A percentile compares a stretch with the other conserved stretches of the same genome.
Evolutionary conservation across 805 yeast species (phyloP).

Genomic region (Candida morakotiae): DNA sequence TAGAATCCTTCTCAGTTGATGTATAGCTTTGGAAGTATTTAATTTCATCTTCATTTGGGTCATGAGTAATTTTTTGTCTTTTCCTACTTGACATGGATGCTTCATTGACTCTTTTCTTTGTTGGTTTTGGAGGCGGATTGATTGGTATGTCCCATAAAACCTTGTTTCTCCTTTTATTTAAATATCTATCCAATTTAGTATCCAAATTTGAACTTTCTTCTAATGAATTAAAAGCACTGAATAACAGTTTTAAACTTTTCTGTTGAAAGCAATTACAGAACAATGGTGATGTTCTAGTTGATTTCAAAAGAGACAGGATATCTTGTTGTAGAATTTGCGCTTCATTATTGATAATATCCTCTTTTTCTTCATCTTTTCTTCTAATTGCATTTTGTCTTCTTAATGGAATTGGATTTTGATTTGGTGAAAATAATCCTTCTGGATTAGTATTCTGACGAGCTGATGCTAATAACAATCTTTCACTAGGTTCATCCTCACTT

Average conservation of each 20-base stretch:
- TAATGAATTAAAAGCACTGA: background rate
- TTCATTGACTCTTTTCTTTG: background rate
- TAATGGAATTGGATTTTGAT: slow-evolving; percentile 19
- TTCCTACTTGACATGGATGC: background rate
- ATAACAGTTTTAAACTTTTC: slow-evolving; percentile 4
- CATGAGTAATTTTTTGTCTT: slow-evolving; percentile 2
- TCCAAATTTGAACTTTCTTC: slow-evolving; percentile 9
- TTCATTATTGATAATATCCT: slow-evolving; percentile 7
- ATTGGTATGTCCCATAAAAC: slow-evolving; percentile 9
- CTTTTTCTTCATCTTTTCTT: slow-evolving; percentile 1
- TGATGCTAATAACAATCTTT: slow-evolving; percentile 22
- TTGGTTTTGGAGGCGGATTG: background rate
- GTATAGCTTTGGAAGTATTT: slow-evolving; percentile 1
- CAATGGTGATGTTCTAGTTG: slow-evolving; percentile 6
- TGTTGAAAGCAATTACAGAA: slow-evolving; percentile 3
- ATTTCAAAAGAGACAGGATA: slow-evolving; percentile 5
- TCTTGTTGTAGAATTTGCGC: slow-evolving; percentile 11
- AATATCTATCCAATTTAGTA: slow-evolving; percentile 11
- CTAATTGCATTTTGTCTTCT: slow-evolving; percentile 31
- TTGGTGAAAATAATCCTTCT: background rate
- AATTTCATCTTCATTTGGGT: background rate
- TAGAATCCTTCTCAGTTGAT: slow-evolving; percentile 11
- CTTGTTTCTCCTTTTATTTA: slow-evolving; percentile 10
- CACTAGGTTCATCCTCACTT: slow-evolving; percentile 12
- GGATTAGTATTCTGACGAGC: slow-evolving; percentile 19